Evolutionary conservation across 176 grass and related monocot genomes (phyloP).

Genomic region (Sorghum bicolor): DNA sequence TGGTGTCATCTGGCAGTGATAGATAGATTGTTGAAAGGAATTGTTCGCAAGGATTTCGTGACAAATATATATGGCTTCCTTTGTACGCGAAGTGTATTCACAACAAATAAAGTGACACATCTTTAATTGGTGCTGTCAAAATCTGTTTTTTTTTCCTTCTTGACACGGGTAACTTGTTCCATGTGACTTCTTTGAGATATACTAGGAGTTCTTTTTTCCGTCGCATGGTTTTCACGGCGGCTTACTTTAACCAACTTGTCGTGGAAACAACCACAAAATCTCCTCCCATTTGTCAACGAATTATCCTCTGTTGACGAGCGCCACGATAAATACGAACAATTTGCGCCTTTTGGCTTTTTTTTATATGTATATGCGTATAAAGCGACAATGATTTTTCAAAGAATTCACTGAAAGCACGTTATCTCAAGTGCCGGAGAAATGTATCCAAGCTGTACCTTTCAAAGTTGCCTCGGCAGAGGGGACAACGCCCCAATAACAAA

Average conservation of each 20-base stretch:
- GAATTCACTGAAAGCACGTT: not conserved
- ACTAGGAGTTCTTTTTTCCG: not conserved
- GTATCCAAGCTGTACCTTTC: not conserved
- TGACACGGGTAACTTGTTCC: slow-evolving; percentile 20
- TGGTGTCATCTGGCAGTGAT: not conserved
- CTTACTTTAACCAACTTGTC: slow-evolving; percentile 32
- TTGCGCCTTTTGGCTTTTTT: not conserved
- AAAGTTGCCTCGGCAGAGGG: not conserved
- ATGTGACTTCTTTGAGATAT: not conserved
- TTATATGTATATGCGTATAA: not conserved
- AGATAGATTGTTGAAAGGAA: not conserved
- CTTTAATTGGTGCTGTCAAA: not conserved
- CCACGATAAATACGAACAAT: not conserved
- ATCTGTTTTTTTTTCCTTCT: not conserved
- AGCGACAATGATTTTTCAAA: not conserved
- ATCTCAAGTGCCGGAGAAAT: not conserved
- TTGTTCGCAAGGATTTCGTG: not conserved
- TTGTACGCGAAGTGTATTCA: not conserved
- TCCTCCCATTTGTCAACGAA: slow-evolving; percentile 15
- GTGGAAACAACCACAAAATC: slow-evolving; percentile 32
- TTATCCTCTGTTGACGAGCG: slow-evolving; percentile 31
- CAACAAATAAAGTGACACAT: not conserved
- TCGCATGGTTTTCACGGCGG: not conserved
- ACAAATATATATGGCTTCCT: not conserved
- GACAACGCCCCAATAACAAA: not conserved